phyloP scores from a whole-genome alignment of 164 flowering plant species.

The Tetrastigma voinierianum region DNA sequence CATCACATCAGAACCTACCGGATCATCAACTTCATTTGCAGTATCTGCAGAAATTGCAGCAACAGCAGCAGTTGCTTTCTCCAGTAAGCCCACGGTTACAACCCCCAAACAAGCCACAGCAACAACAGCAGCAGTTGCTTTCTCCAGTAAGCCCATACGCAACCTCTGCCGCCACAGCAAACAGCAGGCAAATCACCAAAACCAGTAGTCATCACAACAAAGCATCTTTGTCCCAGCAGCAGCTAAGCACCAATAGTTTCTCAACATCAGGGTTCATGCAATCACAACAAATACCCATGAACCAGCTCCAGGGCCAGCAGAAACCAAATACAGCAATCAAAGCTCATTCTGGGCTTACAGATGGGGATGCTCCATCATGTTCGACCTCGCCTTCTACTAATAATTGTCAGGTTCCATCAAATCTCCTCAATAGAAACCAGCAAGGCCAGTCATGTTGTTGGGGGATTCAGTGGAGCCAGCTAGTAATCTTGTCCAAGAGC shows the following conservation, averaged over 20 bases:
- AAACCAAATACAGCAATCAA: conserved; percentile 34
- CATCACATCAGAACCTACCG: conserved; percentile 32
- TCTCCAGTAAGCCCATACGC: conserved; percentile 51
- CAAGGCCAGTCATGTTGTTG: conserved; percentile 32
- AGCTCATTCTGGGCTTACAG: conserved; percentile 56
- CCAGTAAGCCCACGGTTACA: conserved; percentile 47
- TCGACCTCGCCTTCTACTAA: conserved; percentile 83
- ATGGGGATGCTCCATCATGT: conserved; percentile 85
- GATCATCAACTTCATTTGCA: conserved; percentile 76
- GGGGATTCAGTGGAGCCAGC: conserved; percentile 44
- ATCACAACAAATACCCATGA: conserved; percentile 42
- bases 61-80: conserved; percentile 58
- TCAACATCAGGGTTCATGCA: conserved; percentile 39
- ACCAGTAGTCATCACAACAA: conserved; percentile 38
- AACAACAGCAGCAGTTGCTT: conserved; percentile 53
- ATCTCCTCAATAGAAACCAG: conserved; percentile 50
- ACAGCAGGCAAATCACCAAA: conserved; percentile 45
- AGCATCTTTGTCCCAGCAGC: conserved; percentile 34
- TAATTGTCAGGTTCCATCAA: conserved; percentile 55
- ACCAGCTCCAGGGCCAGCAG: conserved; percentile 46
- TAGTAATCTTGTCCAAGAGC: conserved; percentile 49
- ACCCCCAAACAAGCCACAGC: conserved; percentile 45
- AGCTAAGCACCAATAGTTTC: conserved; percentile 30
- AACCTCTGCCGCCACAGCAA: conserved; percentile 50
- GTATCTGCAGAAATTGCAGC: conserved; percentile 71